Base-by-base conservation (phyloP, 2,329 filamentous ascomycete genomes). In the Metarhizium sp. region DNA sequence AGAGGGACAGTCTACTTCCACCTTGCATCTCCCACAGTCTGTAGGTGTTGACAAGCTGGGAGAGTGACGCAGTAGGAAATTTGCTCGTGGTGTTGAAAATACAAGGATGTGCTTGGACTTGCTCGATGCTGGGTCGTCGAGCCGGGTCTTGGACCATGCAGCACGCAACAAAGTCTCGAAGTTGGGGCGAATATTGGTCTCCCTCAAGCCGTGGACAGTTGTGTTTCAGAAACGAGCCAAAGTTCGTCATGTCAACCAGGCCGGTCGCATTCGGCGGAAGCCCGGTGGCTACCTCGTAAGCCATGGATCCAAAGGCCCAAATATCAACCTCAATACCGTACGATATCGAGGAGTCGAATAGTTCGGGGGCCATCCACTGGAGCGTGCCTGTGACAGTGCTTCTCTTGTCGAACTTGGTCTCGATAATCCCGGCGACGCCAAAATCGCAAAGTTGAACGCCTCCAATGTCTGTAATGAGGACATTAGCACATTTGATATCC, bases 331-430 rank as follows among this genome's bases (percentile, higher is more conserved):
- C 85, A n/a, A 82, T 85, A 56, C 85, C 85, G 65, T 87, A 87
- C 6, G 82, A 82, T 11, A 79, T 75, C 4, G 79, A 75, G 42
- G 79, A 75, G 55, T 86, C 81, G 62, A 88, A 85, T 11, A 92
- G 76, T 63, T 94, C 89, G 0, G 87, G 87, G 0, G 89, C 87
- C 88, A 92, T 92, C 87, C 88, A 94, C 68, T 91, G 85, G 2
- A 86, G 85, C 0, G 89, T 92, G 25, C 89, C 89, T 54, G 92
- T 87, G 53, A 92, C 86, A 0, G 89, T 92, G 3, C 85, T 86
- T 55, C 88, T 78, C 71, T 92, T 92, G 63, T 88, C 85, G 53
- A 85, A 79, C 61, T 87, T 85, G 42, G 78, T 86, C 66, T 91
- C 87, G 56, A 92, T 81, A 49, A 90, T 81, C 48, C 87, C 88